Evolutionary conservation across 305 asterid genomes (phyloP), one percentile per base, ranked within the genome.

Genomic region (Fraxinus platypoda): DNA sequence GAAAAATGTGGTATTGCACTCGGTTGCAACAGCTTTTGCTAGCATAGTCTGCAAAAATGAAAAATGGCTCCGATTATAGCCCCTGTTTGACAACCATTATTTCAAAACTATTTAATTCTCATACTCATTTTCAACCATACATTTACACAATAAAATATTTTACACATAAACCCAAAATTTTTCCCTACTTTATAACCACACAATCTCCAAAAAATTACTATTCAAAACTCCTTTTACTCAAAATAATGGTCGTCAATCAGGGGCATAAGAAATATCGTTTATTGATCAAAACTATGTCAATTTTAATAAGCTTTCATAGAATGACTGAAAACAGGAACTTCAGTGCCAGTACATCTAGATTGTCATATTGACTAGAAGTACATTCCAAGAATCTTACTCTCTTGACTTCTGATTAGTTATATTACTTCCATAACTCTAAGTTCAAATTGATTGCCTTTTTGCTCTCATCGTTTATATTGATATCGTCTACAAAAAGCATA

Each of bases 11-110:
- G 98, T 95, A 3, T 95, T 94, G 93, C 98, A 95, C 89, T 95
- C 98, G 17, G 99, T 94, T 77, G 99, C 99, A 81, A 95, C 98
- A 90, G 98, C 98, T 87, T 95, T 95, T 76, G 98, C 99, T 84
- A 95, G 93, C 97, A 95, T 94, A 72, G 99, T 95, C 99, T 95
- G 93, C 87, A 86, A 80, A 62, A 33, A 83, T 74, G 74, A 74
- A 75, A 84, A 49, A 17, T 17, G 23, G 76, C 15, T 71, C 46
- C 5, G 17, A 33, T 66, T 34, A 43, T 43, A 43, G 54, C n/a
- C 54, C 54, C n/a, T 12, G 4, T 43, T 43, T 43, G 54, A 43
- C 54, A 43, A 12, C n/a, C 54, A 43, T 12, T 43, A 12, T 43
- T 43, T 43, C 54, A 43, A 12, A 43, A 43, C 54, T 43, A 43